Conservation (phyloP, 2,329 filamentous ascomycete genomes). For the Apiospora koreana region DNA sequence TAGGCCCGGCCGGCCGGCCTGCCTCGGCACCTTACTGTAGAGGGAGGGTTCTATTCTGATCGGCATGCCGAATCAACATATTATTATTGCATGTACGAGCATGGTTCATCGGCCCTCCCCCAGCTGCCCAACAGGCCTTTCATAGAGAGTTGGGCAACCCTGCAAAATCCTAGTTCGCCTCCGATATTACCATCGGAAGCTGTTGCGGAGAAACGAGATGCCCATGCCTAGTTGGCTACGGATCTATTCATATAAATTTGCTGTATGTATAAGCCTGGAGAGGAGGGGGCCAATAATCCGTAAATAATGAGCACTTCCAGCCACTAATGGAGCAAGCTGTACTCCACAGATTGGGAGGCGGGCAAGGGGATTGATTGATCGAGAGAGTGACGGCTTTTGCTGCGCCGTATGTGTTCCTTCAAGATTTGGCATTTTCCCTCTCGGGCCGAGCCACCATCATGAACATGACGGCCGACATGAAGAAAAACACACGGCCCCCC, state of each 20-base stretch:
- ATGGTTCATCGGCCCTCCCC: not conserved
- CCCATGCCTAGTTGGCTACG: not conserved
- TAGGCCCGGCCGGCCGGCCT: not conserved
- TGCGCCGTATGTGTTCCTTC: not conserved
- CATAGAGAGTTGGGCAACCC: not conserved
- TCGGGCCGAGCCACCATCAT: not conserved
- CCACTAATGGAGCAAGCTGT: not conserved
- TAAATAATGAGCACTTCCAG: not conserved
- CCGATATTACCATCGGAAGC: not conserved
- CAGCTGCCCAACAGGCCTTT: not conserved
- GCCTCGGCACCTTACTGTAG: not conserved
- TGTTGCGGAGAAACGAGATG: not conserved
- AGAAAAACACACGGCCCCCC: not conserved
- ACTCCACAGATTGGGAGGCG: not conserved
- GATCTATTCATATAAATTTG: too few relatives aligned
- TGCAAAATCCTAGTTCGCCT: not conserved
- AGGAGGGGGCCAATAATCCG: not conserved
- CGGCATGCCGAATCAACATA: not conserved
- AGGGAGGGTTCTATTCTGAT: not conserved
- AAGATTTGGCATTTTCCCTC: not conserved
- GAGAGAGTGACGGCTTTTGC: not conserved
- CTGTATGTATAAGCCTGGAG: not conserved
- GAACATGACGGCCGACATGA: not conserved
- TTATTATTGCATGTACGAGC: too few relatives aligned
- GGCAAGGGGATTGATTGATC: not conserved